Evolutionary conservation across 2,329 filamentous ascomycete genomes (phyloP).

Genomic region (Diaporthe citrichinensis): DNA sequence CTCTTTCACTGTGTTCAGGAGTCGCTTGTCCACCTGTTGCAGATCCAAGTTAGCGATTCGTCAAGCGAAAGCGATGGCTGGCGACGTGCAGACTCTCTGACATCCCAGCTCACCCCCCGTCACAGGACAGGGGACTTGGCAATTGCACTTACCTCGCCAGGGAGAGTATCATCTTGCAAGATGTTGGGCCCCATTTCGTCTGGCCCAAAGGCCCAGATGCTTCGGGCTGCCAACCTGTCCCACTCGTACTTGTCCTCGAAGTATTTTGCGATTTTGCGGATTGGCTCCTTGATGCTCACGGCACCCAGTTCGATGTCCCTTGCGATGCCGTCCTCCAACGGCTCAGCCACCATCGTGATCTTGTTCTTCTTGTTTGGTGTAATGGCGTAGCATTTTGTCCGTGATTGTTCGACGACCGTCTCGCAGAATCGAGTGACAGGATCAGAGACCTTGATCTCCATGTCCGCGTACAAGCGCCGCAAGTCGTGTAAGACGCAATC

Average conservation of each 20-base stretch:
- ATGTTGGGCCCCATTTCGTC: constrained; percentile 97
- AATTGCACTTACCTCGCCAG: constrained; percentile 77
- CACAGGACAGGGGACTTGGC: neutral
- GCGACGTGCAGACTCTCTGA: constrained; percentile 32
- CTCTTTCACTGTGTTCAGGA: constrained; percentile 88
- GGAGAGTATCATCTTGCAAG: constrained; percentile 94
- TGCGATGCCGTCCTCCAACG: constrained; percentile 93
- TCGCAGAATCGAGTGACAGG: constrained; percentile 98
- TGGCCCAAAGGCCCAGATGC: constrained; percentile 98
- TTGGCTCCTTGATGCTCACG: constrained; percentile 93
- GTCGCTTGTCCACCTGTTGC: constrained; percentile 86
- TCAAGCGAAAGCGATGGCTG: constrained; percentile 8
- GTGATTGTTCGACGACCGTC: constrained; percentile 96
- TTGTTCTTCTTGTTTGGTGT: constrained; percentile 99
- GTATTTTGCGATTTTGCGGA: constrained; percentile 93
- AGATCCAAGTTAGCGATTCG: constrained; percentile 37
- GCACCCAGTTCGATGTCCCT: constrained; percentile 93
- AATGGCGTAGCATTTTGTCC: constrained; percentile 97
- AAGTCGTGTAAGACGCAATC: constrained; percentile 98
- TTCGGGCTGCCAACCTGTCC: constrained; percentile 93
- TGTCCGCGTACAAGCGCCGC: constrained; percentile 93
- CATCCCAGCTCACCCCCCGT: constrained; percentile 3
- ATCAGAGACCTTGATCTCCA: constrained; percentile 99
- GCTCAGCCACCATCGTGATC: constrained; percentile 98
- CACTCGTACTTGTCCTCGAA: constrained; percentile 98